Conservation (phyloP, 768 basidiomycete species). For the Gelatoporia subvermispora region DNA sequence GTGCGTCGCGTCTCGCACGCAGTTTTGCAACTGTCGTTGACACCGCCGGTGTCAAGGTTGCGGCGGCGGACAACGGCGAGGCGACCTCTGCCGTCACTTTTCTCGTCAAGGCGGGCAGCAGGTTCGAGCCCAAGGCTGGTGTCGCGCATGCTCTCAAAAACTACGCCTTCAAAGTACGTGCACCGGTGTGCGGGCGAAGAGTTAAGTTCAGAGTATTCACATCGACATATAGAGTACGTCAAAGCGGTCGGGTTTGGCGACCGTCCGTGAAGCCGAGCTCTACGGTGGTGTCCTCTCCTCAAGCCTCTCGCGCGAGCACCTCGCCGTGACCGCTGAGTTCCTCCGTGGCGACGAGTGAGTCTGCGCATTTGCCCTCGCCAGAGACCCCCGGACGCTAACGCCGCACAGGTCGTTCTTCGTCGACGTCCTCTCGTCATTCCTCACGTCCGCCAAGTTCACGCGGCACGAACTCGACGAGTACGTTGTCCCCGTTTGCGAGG, state of each 20-base stretch:
- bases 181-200: not conserved
- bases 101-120: conserved; percentile 87
- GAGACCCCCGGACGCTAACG: not conserved
- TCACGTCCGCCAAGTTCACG: conserved; percentile 78
- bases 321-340: conserved; percentile 93
- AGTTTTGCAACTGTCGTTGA: conserved; percentile 83
- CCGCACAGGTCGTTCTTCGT: conserved; percentile 77
- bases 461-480: conserved; percentile 75
- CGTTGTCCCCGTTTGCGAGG: conserved; percentile 63
- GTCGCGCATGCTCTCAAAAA: conserved; percentile 94
- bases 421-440: conserved; percentile 77
- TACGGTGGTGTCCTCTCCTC: conserved; percentile 89
- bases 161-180: conserved; percentile 95
- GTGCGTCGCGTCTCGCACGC: conserved; percentile 55
- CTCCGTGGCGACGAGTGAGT: conserved; percentile 94
- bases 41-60: conserved; percentile 78
- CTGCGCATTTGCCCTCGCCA: not conserved
- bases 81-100: conserved; percentile 85
- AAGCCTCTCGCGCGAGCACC: conserved; percentile 80
- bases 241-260: conserved; percentile 83
- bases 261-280: conserved; percentile 88
- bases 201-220: conserved; percentile 1
- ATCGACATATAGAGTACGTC: conserved; percentile 66
- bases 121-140: conserved; percentile 85
- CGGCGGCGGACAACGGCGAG: conserved; percentile 76